Conservation (phyloP, 495 filamentous ascomycete species). For the Penicillium angulare region DNA sequence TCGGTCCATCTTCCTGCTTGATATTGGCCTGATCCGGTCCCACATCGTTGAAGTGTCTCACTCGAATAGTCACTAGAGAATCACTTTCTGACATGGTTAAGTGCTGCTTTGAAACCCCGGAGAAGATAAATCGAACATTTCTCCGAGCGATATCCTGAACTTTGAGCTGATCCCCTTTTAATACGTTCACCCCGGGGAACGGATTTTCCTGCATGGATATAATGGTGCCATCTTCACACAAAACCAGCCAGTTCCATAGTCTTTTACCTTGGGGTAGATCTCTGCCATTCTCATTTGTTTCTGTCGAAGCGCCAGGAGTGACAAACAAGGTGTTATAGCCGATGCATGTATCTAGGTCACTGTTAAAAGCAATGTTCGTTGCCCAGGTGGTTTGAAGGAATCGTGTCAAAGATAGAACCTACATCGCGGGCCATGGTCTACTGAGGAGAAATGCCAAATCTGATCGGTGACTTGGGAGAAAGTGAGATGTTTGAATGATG, state of each 20-base stretch:
- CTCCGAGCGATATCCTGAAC: slow-evolving; percentile 58
- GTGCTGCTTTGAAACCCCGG: slow-evolving; percentile 60
- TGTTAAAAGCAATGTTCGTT: background rate
- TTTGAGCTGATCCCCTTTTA: slow-evolving; percentile 29
- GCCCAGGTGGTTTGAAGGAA: too few relatives aligned
- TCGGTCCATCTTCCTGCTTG: slow-evolving; percentile 61
- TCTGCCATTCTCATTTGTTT: slow-evolving; percentile 30
- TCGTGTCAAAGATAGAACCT: slow-evolving; percentile 3
- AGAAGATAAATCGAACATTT: slow-evolving; percentile 70
- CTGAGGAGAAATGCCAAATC: slow-evolving; percentile 64
- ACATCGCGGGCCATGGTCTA: slow-evolving; percentile 60
- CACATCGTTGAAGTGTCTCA: slow-evolving; percentile 38
- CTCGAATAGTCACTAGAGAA: slow-evolving; percentile 49
- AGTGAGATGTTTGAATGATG: slow-evolving; percentile 31
- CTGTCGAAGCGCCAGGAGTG: slow-evolving; percentile 31
- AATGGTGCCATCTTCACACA: slow-evolving; percentile 83
- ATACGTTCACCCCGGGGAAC: slow-evolving; percentile 43
- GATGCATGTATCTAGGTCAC: slow-evolving; percentile 64
- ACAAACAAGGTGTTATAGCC: slow-evolving; percentile 80
- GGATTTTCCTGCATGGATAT: slow-evolving; percentile 76
- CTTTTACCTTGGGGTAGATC: slow-evolving; percentile 59
- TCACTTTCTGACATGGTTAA: slow-evolving; percentile 40
- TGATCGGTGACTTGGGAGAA: slow-evolving; percentile 55
- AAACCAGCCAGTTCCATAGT: slow-evolving; percentile 77
- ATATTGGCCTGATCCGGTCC: slow-evolving; percentile 36